These are phyloP conservation scores for Wickerhamomyces xylosicus DNA, from an alignment of 805 yeast genomes.

Conservation along the genomic window DNA sequence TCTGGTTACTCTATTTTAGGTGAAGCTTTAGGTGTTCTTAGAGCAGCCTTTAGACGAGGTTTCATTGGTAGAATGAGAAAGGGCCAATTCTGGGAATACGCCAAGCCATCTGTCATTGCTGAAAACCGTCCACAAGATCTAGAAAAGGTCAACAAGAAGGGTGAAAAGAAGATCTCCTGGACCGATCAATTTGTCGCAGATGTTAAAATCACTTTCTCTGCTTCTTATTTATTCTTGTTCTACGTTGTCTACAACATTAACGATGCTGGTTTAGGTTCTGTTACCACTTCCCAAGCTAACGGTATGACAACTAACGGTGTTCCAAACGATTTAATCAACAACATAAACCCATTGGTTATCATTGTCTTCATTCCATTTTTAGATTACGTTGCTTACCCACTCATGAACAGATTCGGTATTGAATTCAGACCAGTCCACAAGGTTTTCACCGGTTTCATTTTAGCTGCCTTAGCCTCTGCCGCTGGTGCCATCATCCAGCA, in stretches of 20 bases:
- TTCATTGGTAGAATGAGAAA: constrained; percentile 30
- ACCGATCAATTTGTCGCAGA: constrained; percentile 65
- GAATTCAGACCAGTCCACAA: constrained; percentile 63
- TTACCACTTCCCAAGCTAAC: constrained; percentile 43
- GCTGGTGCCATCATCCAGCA: constrained; percentile 55
- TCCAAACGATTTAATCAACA: constrained; percentile 74
- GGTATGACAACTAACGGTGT: constrained; percentile 65
- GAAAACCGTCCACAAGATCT: constrained; percentile 20
- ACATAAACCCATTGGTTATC: constrained; percentile 65
- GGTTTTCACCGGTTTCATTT: constrained; percentile 59
- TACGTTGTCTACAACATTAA: constrained; percentile 70
- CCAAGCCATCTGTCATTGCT: constrained; percentile 49
- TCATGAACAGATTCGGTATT: constrained; percentile 34
- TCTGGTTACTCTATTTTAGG: constrained; percentile 30
- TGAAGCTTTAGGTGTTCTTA: constrained; percentile 30
- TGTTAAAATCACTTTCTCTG: constrained; percentile 50
- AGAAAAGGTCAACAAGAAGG: constrained; percentile 15
- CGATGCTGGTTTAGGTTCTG: constrained; percentile 50
- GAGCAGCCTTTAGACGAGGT: constrained; percentile 31
- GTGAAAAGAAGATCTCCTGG: constrained; percentile 34
- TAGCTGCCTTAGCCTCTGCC: constrained; percentile 32
- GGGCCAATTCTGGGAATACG: constrained; percentile 39
- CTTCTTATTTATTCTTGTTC: constrained; percentile 64
- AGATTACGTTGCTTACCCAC: constrained; percentile 50
- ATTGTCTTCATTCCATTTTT: constrained; percentile 69